These are phyloP conservation scores for Globisporangium ultimum DNA, from an alignment of 352 stramenopile genomes.

Conservation along the genomic window DNA sequence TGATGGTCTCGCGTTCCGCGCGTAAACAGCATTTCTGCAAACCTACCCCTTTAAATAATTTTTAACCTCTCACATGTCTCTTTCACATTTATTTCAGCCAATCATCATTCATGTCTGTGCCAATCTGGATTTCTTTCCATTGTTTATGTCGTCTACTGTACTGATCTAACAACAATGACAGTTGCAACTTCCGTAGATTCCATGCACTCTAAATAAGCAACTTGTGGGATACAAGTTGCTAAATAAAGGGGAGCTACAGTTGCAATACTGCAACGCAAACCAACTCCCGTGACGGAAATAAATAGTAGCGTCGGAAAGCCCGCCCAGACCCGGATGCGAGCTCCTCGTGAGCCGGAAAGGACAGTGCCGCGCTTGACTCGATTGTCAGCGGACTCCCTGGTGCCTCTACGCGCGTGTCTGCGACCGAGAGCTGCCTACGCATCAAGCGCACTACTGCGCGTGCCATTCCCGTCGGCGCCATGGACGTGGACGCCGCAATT, in stretches of 20 bases:
- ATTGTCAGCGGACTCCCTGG: too few species aligned
- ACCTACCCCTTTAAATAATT: background rate
- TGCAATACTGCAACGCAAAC: background rate
- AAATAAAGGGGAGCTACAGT: background rate
- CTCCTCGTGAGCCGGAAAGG: conserved; percentile 14
- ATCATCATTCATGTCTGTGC: background rate
- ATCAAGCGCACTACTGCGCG: too few species aligned
- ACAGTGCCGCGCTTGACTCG: background rate
- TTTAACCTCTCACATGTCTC: background rate
- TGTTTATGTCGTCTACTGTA: too few species aligned
- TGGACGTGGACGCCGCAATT: conserved; percentile 69
- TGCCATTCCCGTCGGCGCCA: background rate
- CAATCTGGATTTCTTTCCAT: too few species aligned
- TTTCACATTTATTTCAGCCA: background rate
- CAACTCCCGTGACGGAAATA: background rate
- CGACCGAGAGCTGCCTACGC: too few species aligned
- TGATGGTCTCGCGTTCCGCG: too few species aligned
- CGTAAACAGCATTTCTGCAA: too few species aligned
- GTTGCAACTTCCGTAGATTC: too few species aligned
- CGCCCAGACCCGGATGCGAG: too few species aligned
- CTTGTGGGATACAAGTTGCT: background rate
- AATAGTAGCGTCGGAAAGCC: background rate
- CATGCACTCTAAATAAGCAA: background rate
- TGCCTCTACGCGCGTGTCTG: too few species aligned
- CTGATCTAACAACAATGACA: too few species aligned